Evolutionary conservation across 441 rosid species (phyloP), one percentile per base, ranked within the genome.

Genomic region (Croton laevigatus): DNA sequence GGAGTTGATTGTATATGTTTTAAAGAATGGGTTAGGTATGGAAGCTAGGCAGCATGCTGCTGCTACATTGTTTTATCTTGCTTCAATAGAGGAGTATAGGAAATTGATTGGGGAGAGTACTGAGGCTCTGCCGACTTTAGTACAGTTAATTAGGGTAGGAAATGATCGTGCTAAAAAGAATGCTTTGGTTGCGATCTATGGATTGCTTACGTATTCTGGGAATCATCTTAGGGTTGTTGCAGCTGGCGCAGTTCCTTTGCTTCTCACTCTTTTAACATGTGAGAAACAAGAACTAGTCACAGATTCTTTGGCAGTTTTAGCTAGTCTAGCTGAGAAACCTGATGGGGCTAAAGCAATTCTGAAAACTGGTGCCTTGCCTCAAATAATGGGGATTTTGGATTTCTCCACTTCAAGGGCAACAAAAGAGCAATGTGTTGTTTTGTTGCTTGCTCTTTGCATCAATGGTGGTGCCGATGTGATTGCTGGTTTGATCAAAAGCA

Each of bases 21-120:
- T 88, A 8, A 78, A 80, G 71, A 75, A 74, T 6, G 93, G 96
- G 58, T 72, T 38, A 6, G 84, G 71, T 17, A 70, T 68, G 51
- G 97, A 91, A 76, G 79, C 89, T 51, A 84, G 74, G 75, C 91
- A 89, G 60, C 86, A 88, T 2, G 94, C 91, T 17, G 96, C 97
- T 19, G 93, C 88, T 34, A 61, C 85, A 5, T 27, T 93, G 51
- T 93, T 86, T 66, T 93, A 88, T 75, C 80, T 91, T 0, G 86
- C 93, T 62, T 88, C 93, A 0, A n/a, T 83, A 22, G 86, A 87
- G 70, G 89, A 91, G 59, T 82, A 84, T 77, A 79, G 96, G 70
- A 82, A 68, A 76, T 51, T 76, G 73, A 89, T 94, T 37, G 93
- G 97, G 49, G 94, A 87, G 81, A 82, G 74, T 36, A 63, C 88